Percentiles rank a stretch among this genome's conserved stretches.
Evolutionary conservation across 768 basidiomycete genomes (phyloP).

Genomic region (Pisolithus orientalis): DNA sequence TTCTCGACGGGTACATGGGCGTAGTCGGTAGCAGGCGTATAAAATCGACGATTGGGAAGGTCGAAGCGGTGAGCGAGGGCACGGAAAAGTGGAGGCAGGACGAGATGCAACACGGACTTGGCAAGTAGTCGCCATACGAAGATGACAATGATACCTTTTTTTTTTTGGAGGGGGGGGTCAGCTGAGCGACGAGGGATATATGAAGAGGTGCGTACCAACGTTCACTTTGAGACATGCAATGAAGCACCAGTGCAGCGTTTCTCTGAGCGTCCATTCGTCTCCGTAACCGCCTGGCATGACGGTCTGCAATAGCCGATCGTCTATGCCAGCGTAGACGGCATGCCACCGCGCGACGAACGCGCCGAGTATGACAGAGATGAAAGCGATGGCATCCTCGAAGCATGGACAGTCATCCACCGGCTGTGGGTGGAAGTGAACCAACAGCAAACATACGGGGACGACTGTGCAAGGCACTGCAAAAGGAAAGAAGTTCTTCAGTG

Average conservation of each 20-base stretch:
- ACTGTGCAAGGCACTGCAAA: conserved; percentile 50
- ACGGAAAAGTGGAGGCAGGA: conserved; percentile 84
- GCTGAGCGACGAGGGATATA: not conserved
- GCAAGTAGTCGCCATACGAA: conserved; percentile 86
- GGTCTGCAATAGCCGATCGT: conserved; percentile 24
- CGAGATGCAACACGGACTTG: conserved; percentile 65
- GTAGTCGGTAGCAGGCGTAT: conserved; percentile 90
- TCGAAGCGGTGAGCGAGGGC: conserved; percentile 57
- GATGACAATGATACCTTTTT: conserved; percentile 64
- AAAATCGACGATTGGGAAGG: conserved; percentile 82
- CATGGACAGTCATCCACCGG: conserved; percentile 97
- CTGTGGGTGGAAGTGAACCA: conserved; percentile 88
- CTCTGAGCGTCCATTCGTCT: conserved; percentile 28
- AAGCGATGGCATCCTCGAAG: conserved; percentile 95
- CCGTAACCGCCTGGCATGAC: conserved; percentile 56
- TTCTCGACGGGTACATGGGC: conserved; percentile 54
- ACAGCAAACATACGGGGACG: conserved; percentile 56
- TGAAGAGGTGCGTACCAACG: conserved; percentile 29
- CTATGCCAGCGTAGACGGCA: conserved; percentile 36
- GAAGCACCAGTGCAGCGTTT: conserved; percentile 30
- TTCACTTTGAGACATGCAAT: conserved; percentile 35
- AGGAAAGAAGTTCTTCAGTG: not conserved
- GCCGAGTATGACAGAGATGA: conserved; percentile 82
- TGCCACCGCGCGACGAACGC: conserved; percentile 64
- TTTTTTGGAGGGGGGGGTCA: not conserved